Evolutionary conservation across 495 filamentous ascomycete genomes (phyloP).

Genomic region (Xylaria sp.): DNA sequence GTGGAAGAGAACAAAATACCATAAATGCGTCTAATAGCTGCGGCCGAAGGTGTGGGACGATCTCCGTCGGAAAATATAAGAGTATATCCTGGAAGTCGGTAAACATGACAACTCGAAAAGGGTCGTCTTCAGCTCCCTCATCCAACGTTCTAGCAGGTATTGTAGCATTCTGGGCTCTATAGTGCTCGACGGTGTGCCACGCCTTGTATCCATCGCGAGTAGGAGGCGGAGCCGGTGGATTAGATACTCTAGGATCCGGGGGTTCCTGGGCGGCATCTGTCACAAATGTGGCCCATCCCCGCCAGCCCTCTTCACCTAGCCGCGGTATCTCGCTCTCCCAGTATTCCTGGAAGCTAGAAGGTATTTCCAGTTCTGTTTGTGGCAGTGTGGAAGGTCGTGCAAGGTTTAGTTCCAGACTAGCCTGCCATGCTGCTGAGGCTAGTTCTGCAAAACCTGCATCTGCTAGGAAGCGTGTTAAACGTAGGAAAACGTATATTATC

Average conservation of each 20-base stretch:
- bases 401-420: constrained; percentile 75
- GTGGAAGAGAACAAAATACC: constrained; percentile 73
- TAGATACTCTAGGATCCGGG: constrained; percentile 44
- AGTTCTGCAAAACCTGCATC: constrained; percentile 85
- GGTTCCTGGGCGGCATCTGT: constrained; percentile 43
- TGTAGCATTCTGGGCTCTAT: constrained; percentile 52
- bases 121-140: constrained; percentile 74
- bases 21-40: constrained; percentile 71
- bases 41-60: constrained; percentile 43
- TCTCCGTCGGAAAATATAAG: constrained; percentile 53
- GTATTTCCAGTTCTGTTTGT: constrained; percentile 43
- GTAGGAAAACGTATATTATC: constrained; percentile 75
- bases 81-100: constrained; percentile 74
- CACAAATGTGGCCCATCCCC: constrained; percentile 71
- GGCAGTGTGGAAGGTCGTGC: constrained; percentile 54
- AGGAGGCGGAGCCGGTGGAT: constrained; percentile 29
- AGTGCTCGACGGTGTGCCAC: constrained; percentile 70
- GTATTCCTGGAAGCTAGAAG: constrained; percentile 65
- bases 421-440: constrained; percentile 84
- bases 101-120: constrained; percentile 77
- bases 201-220: constrained; percentile 50
- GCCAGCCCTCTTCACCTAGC: constrained; percentile 74
- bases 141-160: constrained; percentile 71
- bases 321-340: constrained; percentile 89
- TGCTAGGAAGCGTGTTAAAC: constrained; percentile 72